Evolutionary conservation across 2,329 filamentous ascomycete species (phyloP).

Genomic region (Graphium sp.): DNA sequence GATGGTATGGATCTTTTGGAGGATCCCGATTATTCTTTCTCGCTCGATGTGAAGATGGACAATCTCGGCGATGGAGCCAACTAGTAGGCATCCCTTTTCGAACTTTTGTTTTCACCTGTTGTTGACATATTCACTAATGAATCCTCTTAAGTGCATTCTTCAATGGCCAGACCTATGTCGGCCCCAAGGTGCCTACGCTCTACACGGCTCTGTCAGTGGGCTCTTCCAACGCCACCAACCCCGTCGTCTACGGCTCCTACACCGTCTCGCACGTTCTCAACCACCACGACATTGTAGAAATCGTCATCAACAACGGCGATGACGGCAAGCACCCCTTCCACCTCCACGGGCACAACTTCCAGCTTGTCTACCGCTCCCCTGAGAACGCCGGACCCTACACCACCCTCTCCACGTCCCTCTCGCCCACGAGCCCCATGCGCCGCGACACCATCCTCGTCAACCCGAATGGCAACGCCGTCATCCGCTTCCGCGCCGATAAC

Average conservation of each 20-base stretch:
- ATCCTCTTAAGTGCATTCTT: conserved; percentile 57
- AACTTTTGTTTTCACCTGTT: neutral
- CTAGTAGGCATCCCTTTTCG: neutral
- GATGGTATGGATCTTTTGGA: conserved; percentile 45
- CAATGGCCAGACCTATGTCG: conserved; percentile 62
- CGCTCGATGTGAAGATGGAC: conserved; percentile 48
- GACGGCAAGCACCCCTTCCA: conserved; percentile 59
- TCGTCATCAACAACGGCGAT: conserved; percentile 65
- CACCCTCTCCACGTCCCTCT: conserved; percentile 24
- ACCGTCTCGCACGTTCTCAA: conserved; percentile 52
- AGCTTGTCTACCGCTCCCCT: conserved; percentile 42
- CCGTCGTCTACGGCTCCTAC: conserved; percentile 46
- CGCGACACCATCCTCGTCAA: conserved; percentile 52
- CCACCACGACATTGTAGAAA: conserved; percentile 51
- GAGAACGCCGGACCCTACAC: conserved; percentile 41
- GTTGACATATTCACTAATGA: too few relatives aligned
- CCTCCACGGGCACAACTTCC: conserved; percentile 63
- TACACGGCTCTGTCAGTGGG: conserved; percentile 57
- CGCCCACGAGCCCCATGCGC: conserved; percentile 40
- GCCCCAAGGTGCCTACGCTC: conserved; percentile 62
- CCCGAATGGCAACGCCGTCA: conserved; percentile 48
- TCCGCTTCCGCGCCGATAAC: conserved; percentile 53
- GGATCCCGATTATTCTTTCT: conserved; percentile 44
- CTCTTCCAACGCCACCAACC: conserved; percentile 39
- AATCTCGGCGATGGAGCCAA: conserved; percentile 46